These are phyloP conservation scores for Mesembryanthemum crystallinum DNA, from an alignment of 148 eudicot species.

Conservation along the genomic window DNA sequence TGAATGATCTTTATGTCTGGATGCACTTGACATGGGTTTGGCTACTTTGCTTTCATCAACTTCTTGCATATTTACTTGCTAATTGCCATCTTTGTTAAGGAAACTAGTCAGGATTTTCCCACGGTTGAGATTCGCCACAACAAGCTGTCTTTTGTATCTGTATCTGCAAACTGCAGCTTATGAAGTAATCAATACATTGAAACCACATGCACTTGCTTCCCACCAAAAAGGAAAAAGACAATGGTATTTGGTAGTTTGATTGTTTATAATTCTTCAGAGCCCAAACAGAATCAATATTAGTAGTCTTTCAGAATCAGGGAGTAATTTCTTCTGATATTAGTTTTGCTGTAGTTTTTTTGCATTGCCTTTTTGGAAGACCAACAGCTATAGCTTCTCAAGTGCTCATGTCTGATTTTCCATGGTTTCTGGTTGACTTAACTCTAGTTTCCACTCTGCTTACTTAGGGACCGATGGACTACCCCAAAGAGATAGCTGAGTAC, in stretches of 20 bases:
- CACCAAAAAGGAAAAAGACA: too few relatives aligned
- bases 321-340: neutral
- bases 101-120: neutral
- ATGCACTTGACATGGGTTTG: neutral
- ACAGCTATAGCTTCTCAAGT: neutral
- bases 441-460: neutral
- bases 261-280: too few relatives aligned
- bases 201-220: too few relatives aligned
- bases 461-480: constrained; percentile 79
- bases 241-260: too few relatives aligned
- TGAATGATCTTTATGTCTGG: neutral
- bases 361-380: neutral
- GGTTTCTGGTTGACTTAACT: neutral
- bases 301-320: neutral
- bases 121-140: neutral
- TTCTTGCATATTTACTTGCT: neutral
- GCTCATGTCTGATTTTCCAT: neutral
- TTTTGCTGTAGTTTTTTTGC: neutral
- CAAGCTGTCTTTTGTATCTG: neutral
- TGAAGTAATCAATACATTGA: too few relatives aligned
- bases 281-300: neutral
- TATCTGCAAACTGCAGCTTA: neutral
- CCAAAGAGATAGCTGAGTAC: constrained; percentile 61
- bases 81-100: neutral
- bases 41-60: neutral